Conservation (phyloP, 805 yeast genomes). For the Barnettozyma vustinii region DNA sequence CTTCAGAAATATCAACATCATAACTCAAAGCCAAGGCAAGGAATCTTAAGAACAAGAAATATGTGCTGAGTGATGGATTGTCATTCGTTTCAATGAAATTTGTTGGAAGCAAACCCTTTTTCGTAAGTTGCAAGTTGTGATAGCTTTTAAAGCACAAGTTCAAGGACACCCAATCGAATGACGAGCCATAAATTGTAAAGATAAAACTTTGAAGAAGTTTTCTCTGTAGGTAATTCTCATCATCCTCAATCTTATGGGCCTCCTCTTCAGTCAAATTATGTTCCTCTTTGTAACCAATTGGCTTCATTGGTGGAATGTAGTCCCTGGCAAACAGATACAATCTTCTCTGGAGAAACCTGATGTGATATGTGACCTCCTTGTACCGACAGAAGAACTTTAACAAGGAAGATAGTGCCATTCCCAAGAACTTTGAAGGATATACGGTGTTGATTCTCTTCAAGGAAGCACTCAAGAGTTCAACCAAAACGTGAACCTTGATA, state of each 20-base stretch:
- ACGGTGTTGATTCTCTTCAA: conserved; percentile 58
- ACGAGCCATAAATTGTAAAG: conserved; percentile 44
- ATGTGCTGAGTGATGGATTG: conserved; percentile 24
- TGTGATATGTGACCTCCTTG: conserved; percentile 28
- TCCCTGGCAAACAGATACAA: conserved; percentile 59
- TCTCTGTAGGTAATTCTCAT: conserved; percentile 60
- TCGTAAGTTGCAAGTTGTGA: conserved; percentile 12
- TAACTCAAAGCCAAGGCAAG: conserved; percentile 51
- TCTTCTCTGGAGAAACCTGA: conserved; percentile 50
- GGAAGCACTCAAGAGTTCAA: conserved; percentile 58
- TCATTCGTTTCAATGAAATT: conserved; percentile 10
- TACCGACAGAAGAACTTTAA: conserved; percentile 46
- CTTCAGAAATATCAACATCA: conserved; percentile 54
- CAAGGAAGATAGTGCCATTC: conserved; percentile 59
- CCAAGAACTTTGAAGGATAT: conserved; percentile 75
- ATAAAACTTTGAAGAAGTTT: conserved; percentile 58
- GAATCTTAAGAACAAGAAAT: conserved; percentile 35
- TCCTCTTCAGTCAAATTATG: conserved; percentile 29
- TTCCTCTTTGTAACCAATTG: conserved; percentile 32
- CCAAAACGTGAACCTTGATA: conserved; percentile 56
- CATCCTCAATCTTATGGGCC: conserved; percentile 38
- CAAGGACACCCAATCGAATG: conserved; percentile 26
- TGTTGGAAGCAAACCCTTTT: conserved; percentile 9
- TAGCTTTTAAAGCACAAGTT: conserved; percentile 28
- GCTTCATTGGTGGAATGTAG: conserved; percentile 43